phyloP scores from a whole-genome alignment of 352 stramenopile genomes.

The Globisporangium recalcitrans region DNA sequence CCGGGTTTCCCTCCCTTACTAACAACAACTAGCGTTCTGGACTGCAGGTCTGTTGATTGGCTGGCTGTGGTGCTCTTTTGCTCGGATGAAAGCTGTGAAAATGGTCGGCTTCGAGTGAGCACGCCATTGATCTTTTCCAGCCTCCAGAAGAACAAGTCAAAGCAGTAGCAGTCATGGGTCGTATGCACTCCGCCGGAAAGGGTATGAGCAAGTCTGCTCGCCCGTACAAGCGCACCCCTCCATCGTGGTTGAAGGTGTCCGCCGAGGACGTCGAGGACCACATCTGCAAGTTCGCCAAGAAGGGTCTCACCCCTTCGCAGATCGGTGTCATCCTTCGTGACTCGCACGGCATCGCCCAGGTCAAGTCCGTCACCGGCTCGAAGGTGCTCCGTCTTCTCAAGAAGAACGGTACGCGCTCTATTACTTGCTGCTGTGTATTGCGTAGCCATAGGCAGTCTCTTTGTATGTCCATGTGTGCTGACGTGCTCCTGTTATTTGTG shows the following conservation, averaged over 20 bases:
- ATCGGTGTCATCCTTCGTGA: constrained; percentile 99
- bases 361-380: constrained; percentile 97
- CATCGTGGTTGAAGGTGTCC: constrained; percentile 98
- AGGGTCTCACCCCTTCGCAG: constrained; percentile 95
- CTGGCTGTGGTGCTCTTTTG: constrained; percentile 11
- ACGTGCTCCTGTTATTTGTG: constrained; percentile 22
- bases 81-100: too few relatives aligned
- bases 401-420: constrained; percentile 89
- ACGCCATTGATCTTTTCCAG: constrained; percentile 54
- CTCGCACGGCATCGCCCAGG: constrained; percentile 98
- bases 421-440: constrained; percentile 1
- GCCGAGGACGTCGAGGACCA: constrained; percentile 96
- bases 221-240: constrained; percentile 98
- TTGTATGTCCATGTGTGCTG: constrained; percentile 12
- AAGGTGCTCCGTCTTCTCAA: constrained; percentile 99
- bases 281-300: constrained; percentile 99
- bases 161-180: constrained; percentile 90
- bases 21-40: background rate
- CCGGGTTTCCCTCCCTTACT: background rate
- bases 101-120: too few relatives aligned
- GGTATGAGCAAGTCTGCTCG: constrained; percentile 98
- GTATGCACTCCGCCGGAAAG: constrained; percentile 98
- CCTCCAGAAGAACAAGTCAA: constrained; percentile 43
- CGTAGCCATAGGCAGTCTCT: background rate
- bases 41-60: constrained; percentile 22